Evolutionary conservation across 1,139 yeast species (phyloP).

Genomic region (Komagataea norvegica): DNA sequence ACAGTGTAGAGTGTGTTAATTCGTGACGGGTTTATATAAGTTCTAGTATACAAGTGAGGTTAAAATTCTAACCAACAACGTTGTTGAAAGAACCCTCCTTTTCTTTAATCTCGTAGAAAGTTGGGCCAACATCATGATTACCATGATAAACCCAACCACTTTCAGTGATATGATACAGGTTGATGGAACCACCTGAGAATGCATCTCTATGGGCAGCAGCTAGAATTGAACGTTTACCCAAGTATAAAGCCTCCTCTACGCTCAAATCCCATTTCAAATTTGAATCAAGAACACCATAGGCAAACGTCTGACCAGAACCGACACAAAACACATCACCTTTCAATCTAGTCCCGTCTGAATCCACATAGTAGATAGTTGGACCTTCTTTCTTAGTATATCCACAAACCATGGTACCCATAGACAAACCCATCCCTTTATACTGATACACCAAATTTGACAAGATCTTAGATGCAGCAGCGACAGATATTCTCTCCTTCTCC

Average conservation of each 20-base stretch:
- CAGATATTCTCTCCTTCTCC: conserved; percentile 91
- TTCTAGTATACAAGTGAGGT: conserved; percentile 2
- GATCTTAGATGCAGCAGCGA: conserved; percentile 95
- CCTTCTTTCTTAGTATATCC: conserved; percentile 95
- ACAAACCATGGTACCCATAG: conserved; percentile 99
- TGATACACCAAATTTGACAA: conserved; percentile 84
- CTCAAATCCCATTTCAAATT: conserved; percentile 85
- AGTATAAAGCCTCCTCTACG: conserved; percentile 88
- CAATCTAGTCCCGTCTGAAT: conserved; percentile 93
- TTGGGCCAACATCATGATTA: conserved; percentile 84
- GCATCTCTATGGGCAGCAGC: conserved; percentile 99
- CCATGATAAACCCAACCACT: conserved; percentile 96
- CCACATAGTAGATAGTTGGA: conserved; percentile 93
- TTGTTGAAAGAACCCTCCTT: conserved; percentile 88
- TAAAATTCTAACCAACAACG: conserved; percentile 50
- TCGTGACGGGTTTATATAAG: not conserved
- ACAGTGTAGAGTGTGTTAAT: not conserved
- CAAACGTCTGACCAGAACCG: conserved; percentile 99
- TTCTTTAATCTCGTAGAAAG: conserved; percentile 89
- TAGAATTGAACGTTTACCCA: conserved; percentile 91
- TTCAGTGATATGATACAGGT: conserved; percentile 88
- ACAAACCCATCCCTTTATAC: conserved; percentile 97
- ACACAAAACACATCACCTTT: conserved; percentile 96
- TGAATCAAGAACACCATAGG: conserved; percentile 97
- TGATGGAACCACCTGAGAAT: conserved; percentile 94